These are phyloP conservation scores for Cladosporium oxysporum DNA, from an alignment of 2,329 filamentous ascomycete species.

Conservation along the genomic window DNA sequence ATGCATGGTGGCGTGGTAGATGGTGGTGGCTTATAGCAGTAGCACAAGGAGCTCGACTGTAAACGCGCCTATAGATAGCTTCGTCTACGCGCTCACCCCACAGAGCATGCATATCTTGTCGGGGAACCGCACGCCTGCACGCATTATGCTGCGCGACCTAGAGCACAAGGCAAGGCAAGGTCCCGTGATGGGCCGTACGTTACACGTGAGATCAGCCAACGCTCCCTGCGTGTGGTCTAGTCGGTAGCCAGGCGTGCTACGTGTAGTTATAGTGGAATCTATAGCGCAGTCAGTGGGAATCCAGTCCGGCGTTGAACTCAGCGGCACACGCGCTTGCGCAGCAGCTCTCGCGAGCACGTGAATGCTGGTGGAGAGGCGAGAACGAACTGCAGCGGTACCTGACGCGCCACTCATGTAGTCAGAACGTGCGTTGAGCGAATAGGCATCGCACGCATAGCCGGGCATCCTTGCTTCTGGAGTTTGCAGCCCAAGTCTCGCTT, in stretches of 20 bases:
- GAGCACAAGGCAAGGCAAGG: slow-evolving; percentile 1
- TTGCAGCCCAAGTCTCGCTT: slow-evolving; percentile 15
- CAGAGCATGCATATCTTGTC: background rate
- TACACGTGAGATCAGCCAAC: slow-evolving; percentile 18
- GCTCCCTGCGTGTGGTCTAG: background rate
- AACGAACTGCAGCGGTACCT: slow-evolving; percentile 18
- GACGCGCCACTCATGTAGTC: slow-evolving; percentile 9
- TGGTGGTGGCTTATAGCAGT: background rate
- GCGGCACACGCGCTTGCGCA: slow-evolving; percentile 11
- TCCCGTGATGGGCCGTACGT: slow-evolving; percentile 3
- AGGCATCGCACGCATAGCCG: slow-evolving; percentile 1
- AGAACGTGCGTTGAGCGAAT: slow-evolving; percentile 13
- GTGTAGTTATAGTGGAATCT: background rate
- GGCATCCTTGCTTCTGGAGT: slow-evolving; percentile 13
- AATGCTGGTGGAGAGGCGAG: background rate
- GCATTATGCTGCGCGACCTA: background rate
- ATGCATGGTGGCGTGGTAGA: background rate
- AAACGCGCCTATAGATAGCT: slow-evolving; percentile 14
- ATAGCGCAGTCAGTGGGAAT: background rate
- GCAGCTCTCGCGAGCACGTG: slow-evolving; percentile 16
- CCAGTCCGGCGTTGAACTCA: background rate
- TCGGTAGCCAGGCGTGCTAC: background rate
- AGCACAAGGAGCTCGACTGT: background rate
- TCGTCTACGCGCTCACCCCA: slow-evolving; percentile 13
- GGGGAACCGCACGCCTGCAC: background rate